A percentile compares a stretch with the other conserved stretches of the same genome.
phyloP scores from a whole-genome alignment of 352 stramenopile genomes.

The Phytophthora nicotianae region DNA sequence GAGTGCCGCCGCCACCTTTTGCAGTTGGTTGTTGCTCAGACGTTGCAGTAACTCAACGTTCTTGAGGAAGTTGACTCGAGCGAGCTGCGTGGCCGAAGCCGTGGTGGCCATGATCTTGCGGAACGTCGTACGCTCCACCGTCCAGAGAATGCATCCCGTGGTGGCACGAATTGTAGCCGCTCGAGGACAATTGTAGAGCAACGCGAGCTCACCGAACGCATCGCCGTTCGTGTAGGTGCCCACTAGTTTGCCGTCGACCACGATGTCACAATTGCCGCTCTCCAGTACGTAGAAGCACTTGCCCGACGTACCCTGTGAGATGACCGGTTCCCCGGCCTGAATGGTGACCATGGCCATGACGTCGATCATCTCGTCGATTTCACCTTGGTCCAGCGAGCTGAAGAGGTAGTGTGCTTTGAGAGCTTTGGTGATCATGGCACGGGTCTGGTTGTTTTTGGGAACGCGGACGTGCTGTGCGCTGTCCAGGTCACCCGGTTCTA shows the following conservation, averaged over 20 bases:
- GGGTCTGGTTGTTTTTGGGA: constrained; percentile 77
- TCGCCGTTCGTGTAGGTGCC: constrained; percentile 80
- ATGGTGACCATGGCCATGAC: constrained; percentile 82
- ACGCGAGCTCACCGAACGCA: constrained; percentile 96
- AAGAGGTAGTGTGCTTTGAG: constrained; percentile 88
- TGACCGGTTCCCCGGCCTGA: constrained; percentile 68
- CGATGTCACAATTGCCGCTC: constrained; percentile 88
- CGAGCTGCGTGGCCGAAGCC: constrained; percentile 72
- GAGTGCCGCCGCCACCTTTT: constrained; percentile 84
- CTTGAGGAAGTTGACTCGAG: constrained; percentile 91
- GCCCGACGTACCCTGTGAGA: constrained; percentile 82
- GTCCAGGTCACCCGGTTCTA: constrained; percentile 69
- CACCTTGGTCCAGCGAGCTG: constrained; percentile 69
- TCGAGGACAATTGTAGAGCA: constrained; percentile 97
- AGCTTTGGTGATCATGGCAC: constrained; percentile 77
- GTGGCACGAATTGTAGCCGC: constrained; percentile 93
- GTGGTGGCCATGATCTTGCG: constrained; percentile 85
- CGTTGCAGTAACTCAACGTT: constrained; percentile 94
- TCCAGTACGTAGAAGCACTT: constrained; percentile 95
- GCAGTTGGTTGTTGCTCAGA: constrained; percentile 86
- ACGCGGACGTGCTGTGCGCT: constrained; percentile 54
- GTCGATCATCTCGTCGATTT: constrained; percentile 86
- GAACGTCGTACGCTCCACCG: constrained; percentile 91
- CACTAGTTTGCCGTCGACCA: constrained; percentile 80
- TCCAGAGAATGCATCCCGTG: constrained; percentile 90